Conservation (phyloP, 2,329 filamentous ascomycete genomes). For the Cladophialophora immunda region DNA sequence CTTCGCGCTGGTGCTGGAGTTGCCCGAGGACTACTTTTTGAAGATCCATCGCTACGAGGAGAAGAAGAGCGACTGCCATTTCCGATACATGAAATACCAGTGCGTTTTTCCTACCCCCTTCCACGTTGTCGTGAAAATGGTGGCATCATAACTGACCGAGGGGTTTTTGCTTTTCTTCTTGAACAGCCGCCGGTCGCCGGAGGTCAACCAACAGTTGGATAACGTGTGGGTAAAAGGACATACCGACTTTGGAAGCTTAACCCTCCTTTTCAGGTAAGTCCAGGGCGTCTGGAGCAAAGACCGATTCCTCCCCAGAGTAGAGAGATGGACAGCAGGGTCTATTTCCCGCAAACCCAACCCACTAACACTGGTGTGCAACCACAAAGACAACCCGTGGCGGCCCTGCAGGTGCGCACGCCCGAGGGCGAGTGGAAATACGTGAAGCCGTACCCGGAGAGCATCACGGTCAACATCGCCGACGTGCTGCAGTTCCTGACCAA, state of each 20-base stretch:
- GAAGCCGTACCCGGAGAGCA: constrained; percentile 55
- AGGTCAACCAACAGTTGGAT: constrained; percentile 56
- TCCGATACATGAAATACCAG: constrained; percentile 68
- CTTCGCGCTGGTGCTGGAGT: constrained; percentile 67
- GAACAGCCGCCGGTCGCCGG: constrained; percentile 50
- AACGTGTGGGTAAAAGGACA: constrained; percentile 60
- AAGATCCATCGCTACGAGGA: constrained; percentile 65
- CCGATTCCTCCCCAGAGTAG: neutral
- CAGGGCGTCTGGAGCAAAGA: neutral
- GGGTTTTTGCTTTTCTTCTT: neutral
- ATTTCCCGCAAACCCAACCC: neutral
- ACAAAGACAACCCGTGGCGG: constrained; percentile 62
- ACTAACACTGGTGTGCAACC: neutral
- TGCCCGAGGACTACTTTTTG: constrained; percentile 66
- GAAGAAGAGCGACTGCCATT: constrained; percentile 64
- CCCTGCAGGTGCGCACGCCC: constrained; percentile 61
- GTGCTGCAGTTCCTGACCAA: constrained; percentile 58
- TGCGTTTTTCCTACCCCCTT: neutral
- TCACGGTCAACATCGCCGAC: constrained; percentile 63
- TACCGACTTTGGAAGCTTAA: constrained; percentile 65
- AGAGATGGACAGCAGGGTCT: too few species aligned
- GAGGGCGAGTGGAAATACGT: constrained; percentile 60
- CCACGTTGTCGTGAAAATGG: neutral
- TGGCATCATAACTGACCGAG: neutral
- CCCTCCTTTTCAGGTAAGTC: constrained; percentile 57